These are phyloP conservation scores for Neoscytalidium dimidiatum DNA, from an alignment of 2,329 filamentous ascomycete genomes.

Conservation along the genomic window DNA sequence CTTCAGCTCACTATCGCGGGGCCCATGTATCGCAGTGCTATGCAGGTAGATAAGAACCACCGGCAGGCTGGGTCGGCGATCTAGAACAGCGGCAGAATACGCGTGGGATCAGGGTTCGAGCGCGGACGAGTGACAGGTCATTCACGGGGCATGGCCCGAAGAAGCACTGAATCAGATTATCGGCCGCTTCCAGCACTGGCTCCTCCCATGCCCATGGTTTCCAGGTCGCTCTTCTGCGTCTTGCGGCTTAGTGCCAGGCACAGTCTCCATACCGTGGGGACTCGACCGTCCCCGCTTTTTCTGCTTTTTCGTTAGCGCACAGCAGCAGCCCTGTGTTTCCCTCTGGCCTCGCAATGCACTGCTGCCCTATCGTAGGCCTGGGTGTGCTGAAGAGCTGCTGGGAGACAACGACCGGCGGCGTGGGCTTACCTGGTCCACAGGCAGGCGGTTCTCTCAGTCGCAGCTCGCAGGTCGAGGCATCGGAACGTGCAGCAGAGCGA, in stretches of 20 bases:
- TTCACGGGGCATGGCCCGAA: neutral
- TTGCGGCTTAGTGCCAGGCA: slow-evolving; percentile 17
- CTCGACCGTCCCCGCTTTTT: slow-evolving; percentile 13
- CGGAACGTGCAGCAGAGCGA: neutral
- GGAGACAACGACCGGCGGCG: neutral
- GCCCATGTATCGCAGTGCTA: too few species aligned
- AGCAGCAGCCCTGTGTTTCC: slow-evolving; percentile 5
- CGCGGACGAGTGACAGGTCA: slow-evolving; percentile 2
- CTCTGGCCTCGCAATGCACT: slow-evolving; percentile 1
- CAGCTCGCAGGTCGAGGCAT: neutral
- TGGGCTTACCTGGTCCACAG: neutral
- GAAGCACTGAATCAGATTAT: slow-evolving; percentile 6
- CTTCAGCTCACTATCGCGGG: too few species aligned
- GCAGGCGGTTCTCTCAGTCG: neutral
- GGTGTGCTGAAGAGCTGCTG: neutral
- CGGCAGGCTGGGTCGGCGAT: slow-evolving; percentile 9
- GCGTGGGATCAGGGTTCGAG: neutral
- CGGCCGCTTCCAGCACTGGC: neutral
- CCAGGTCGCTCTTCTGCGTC: neutral
- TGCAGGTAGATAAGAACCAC: neutral
- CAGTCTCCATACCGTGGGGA: slow-evolving; percentile 13
- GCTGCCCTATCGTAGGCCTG: slow-evolving; percentile 5
- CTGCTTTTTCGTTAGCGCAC: slow-evolving; percentile 19
- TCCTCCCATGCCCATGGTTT: slow-evolving; percentile 10
- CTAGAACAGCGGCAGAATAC: slow-evolving; percentile 8